Evolutionary conservation across 768 basidiomycete species (phyloP).

Genomic region (Chalciporus pseudorubinellus): DNA sequence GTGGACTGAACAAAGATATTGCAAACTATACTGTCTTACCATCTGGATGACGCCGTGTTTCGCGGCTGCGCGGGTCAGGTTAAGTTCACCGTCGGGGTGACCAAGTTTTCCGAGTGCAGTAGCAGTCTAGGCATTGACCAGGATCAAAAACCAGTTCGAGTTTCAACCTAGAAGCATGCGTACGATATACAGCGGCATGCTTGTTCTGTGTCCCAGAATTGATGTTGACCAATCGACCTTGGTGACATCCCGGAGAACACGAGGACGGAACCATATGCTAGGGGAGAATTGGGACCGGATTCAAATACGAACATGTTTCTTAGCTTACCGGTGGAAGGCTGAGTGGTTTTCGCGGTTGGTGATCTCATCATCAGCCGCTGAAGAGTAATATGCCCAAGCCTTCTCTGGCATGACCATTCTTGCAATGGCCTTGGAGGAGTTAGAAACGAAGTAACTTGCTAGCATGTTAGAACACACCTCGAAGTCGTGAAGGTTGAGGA

Average conservation of each 20-base stretch:
- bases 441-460: slow-evolving; percentile 5
- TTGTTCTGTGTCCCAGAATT: slow-evolving; percentile 73
- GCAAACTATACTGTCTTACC: slow-evolving; percentile 37
- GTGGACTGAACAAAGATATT: not conserved
- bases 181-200: slow-evolving; percentile 82
- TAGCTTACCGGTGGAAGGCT: slow-evolving; percentile 77
- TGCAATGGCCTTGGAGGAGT: slow-evolving; percentile 65
- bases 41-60: slow-evolving; percentile 76
- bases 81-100: slow-evolving; percentile 93
- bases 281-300: not conserved
- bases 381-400: slow-evolving; percentile 96
- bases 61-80: slow-evolving; percentile 83
- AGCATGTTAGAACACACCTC: slow-evolving; percentile 50
- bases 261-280: slow-evolving; percentile 89
- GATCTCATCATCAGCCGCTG: slow-evolving; percentile 95
- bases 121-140: slow-evolving; percentile 47
- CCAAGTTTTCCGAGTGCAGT: slow-evolving; percentile 93
- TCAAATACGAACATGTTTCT: not conserved
- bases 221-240: slow-evolving; percentile 82
- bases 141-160: slow-evolving; percentile 3
- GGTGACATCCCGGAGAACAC: slow-evolving; percentile 80
- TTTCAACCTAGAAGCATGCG: slow-evolving; percentile 11
- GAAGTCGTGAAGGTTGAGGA: slow-evolving; percentile 92
- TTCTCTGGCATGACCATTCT: slow-evolving; percentile 77
- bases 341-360: slow-evolving; percentile 86